These are phyloP conservation scores for Coelastrella sp. DNA, from an alignment of 139 green algal genomes.

Conservation along the genomic window DNA sequence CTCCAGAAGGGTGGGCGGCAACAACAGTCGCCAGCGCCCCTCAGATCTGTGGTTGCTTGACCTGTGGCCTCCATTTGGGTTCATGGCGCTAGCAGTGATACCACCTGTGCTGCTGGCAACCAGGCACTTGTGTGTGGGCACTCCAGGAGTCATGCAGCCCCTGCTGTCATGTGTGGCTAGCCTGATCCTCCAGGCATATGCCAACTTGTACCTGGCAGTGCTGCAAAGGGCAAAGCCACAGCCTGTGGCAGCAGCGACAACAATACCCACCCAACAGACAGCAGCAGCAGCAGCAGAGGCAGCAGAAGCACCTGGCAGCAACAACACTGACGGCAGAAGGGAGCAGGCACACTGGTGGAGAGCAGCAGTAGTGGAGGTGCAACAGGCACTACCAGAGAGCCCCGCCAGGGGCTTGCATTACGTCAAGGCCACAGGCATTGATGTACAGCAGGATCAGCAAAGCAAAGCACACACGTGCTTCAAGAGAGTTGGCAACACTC, in stretches of 20 bases:
- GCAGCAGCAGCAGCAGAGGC: constrained; percentile 11
- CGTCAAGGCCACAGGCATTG: too few relatives aligned
- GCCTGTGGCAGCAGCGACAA: too few relatives aligned
- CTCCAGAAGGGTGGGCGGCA: background rate
- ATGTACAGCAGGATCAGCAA: background rate
- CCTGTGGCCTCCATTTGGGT: background rate
- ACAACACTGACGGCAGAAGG: background rate
- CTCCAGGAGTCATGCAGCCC: background rate
- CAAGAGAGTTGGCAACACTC: background rate
- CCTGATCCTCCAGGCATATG: constrained; percentile 13
- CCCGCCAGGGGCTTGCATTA: too few relatives aligned
- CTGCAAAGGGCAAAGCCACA: background rate
- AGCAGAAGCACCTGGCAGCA: background rate
- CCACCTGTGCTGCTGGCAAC: background rate
- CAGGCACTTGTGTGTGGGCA: background rate
- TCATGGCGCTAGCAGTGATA: background rate
- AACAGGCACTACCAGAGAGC: too few relatives aligned
- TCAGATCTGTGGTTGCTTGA: background rate
- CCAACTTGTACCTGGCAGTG: constrained; percentile 1
- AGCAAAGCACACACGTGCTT: background rate
- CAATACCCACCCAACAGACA: too few relatives aligned
- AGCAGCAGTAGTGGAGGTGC: too few relatives aligned
- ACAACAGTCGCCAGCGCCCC: background rate
- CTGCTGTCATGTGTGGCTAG: background rate
- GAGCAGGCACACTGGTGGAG: too few relatives aligned